A percentile compares a stretch with the other conserved stretches of the same genome.
phyloP scores from a whole-genome alignment of 225 moss, liverwort and hornwort species.

The Marchantia polymorpha region DNA sequence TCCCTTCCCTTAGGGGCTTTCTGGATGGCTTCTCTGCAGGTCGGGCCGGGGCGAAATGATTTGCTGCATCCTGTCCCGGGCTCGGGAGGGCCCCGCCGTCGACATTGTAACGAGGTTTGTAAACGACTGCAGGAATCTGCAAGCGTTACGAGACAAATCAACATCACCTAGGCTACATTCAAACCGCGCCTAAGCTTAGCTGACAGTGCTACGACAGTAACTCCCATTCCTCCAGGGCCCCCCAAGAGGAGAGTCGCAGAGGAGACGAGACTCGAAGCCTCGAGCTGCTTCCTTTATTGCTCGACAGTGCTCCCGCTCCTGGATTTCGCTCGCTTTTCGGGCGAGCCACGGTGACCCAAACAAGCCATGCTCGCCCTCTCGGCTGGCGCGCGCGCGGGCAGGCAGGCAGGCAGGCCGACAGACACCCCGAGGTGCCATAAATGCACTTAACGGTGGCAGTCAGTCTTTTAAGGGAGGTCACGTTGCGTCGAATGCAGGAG shows the following conservation, averaged over 20 bases:
- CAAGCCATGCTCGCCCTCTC: too few species aligned
- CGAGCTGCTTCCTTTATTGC: neutral
- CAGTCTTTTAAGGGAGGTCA: too few species aligned
- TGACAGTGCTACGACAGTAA: neutral
- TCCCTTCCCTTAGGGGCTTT: neutral
- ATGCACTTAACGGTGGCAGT: too few species aligned
- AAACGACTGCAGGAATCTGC: neutral
- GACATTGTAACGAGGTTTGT: neutral
- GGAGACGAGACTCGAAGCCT: neutral
- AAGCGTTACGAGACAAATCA: neutral
- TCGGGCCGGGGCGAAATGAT: neutral
- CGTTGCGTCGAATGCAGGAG: too few species aligned
- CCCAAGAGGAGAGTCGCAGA: neutral
- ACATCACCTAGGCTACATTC: neutral
- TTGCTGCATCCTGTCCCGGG: neutral
- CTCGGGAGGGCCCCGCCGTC: neutral
- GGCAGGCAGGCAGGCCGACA: too few species aligned
- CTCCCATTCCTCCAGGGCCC: neutral
- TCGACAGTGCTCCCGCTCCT: too few species aligned
- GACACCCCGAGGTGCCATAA: too few species aligned
- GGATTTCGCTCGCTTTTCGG: too few species aligned
- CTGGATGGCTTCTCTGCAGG: neutral
- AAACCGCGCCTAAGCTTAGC: neutral
- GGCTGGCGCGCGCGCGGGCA: too few species aligned
- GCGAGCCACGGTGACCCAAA: too few species aligned